phyloP scores from a whole-genome alignment of 352 stramenopile species.

The Blastocystis sp. region DNA sequence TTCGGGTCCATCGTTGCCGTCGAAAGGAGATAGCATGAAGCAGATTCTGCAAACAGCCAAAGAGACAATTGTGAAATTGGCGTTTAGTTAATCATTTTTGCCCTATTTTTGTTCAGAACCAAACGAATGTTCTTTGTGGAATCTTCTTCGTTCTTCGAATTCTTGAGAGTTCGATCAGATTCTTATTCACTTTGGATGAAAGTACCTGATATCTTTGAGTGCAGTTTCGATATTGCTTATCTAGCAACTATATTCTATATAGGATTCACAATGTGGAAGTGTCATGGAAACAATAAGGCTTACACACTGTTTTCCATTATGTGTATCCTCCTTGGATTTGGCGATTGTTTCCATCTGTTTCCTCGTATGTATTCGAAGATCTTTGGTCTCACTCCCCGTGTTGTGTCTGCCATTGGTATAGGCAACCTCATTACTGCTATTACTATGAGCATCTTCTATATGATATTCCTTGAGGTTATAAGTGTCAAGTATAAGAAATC shows the following conservation, averaged over 20 bases:
- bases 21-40: constrained; percentile 22
- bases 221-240: not conserved
- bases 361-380: not conserved
- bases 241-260: not conserved
- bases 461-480: constrained; percentile 30
- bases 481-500: not conserved
- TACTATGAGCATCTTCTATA: constrained; percentile 11
- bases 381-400: not conserved
- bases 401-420: constrained; percentile 8
- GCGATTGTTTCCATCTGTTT: constrained; percentile 19
- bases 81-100: constrained; percentile 21
- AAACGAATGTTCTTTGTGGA: not conserved
- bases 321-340: not conserved
- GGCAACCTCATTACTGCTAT: constrained; percentile 1
- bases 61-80: not conserved
- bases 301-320: not conserved
- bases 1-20: not conserved
- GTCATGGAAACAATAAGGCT: not conserved
- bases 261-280: not conserved
- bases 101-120: not conserved
- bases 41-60: constrained; percentile 30
- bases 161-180: not conserved
- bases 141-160: not conserved
- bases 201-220: not conserved
- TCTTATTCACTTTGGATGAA: constrained; percentile 18